phyloP scores from a whole-genome alignment of 257 asterid genomes.

The Parsonsia alboflavescens region DNA sequence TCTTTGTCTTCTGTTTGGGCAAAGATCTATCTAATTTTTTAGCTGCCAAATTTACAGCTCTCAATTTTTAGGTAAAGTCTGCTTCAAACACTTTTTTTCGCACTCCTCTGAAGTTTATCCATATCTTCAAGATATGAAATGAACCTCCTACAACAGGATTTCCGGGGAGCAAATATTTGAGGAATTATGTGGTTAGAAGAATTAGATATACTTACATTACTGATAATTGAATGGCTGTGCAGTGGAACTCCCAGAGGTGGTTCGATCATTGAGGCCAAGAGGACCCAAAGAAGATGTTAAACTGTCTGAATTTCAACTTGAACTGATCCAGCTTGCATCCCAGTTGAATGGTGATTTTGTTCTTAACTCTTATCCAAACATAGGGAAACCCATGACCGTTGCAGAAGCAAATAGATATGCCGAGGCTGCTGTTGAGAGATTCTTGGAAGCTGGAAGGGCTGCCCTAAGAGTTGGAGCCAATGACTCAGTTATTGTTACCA shows the following conservation, averaged over 20 bases:
- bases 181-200: not conserved
- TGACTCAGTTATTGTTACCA: conserved; percentile 74
- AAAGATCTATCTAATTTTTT: too few relatives aligned
- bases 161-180: not conserved
- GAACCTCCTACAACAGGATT: not conserved
- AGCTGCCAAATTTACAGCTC: too few relatives aligned
- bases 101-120: not conserved
- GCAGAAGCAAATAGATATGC: conserved; percentile 60
- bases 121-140: not conserved
- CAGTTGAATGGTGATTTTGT: conserved; percentile 87
- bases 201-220: not conserved
- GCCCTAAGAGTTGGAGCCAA: conserved; percentile 94
- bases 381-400: conserved; percentile 67
- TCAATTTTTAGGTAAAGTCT: not conserved
- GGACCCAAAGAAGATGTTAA: conserved; percentile 72
- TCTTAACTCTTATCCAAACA: conserved; percentile 69
- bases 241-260: conserved; percentile 72
- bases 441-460: conserved; percentile 84
- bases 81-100: not conserved
- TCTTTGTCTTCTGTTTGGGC: too few relatives aligned
- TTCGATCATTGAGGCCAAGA: conserved; percentile 41
- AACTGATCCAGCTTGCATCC: conserved; percentile 90
- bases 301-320: conserved; percentile 76
- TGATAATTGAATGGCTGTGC: conserved; percentile 5
- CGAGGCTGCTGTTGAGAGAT: conserved; percentile 78